Evolutionary conservation across 1,284 basidiomycete genomes (phyloP).

Genomic region (Ganoderma boninense): DNA sequence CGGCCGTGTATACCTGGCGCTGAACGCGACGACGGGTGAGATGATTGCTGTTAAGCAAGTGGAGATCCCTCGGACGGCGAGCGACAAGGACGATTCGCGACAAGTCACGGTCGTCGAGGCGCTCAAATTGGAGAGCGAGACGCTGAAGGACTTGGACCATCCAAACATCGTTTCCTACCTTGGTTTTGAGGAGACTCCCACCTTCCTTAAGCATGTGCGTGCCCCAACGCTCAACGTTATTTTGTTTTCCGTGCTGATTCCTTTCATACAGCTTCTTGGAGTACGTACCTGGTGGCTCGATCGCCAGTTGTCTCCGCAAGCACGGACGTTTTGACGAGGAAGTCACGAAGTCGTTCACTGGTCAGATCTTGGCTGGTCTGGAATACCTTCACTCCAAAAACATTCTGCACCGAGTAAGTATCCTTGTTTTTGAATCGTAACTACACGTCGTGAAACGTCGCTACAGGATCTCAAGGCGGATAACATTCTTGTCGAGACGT

Average conservation of each 20-base stretch:
- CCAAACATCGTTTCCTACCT: slow-evolving; percentile 98
- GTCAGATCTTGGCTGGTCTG: slow-evolving; percentile 91
- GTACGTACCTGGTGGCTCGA: slow-evolving; percentile 97
- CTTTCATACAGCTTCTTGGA: slow-evolving; percentile 82
- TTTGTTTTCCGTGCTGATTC: not conserved
- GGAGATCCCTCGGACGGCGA: slow-evolving; percentile 90
- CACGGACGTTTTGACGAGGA: slow-evolving; percentile 94
- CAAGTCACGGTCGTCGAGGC: slow-evolving; percentile 91
- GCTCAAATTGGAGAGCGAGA: slow-evolving; percentile 93
- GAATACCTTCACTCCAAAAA: slow-evolving; percentile 93
- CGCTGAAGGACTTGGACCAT: slow-evolving; percentile 96
- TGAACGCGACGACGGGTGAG: slow-evolving; percentile 98
- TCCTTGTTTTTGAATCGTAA: not conserved
- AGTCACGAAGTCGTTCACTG: slow-evolving; percentile 92
- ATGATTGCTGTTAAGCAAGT: slow-evolving; percentile 99
- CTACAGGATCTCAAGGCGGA: slow-evolving; percentile 94
- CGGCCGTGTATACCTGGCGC: slow-evolving; percentile 93
- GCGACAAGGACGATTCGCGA: slow-evolving; percentile 88
- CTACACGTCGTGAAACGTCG: slow-evolving; percentile 15
- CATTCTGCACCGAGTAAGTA: slow-evolving; percentile 88
- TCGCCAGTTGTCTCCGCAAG: slow-evolving; percentile 92
- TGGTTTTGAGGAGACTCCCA: slow-evolving; percentile 94
- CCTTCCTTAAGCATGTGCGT: slow-evolving; percentile 93
- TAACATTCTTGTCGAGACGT: slow-evolving; percentile 95
- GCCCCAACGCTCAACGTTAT: not conserved